phyloP scores from a whole-genome alignment of 208 protist species.

The Acanthamoeba lenticulata region DNA sequence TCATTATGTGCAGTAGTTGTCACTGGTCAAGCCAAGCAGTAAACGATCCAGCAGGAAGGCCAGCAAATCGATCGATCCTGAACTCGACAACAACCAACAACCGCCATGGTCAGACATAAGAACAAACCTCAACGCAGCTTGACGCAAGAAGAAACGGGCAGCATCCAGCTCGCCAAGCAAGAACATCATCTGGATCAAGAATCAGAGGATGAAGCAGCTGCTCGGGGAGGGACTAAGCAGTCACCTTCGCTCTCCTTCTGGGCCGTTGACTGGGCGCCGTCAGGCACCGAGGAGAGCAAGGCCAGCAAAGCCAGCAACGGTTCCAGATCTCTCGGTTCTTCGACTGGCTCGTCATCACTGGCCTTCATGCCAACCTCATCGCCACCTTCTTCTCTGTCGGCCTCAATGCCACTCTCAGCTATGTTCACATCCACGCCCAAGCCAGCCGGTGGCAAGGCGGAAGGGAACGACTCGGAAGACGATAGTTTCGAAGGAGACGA shows the following conservation, averaged over 20 bases:
- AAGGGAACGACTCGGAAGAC: not conserved
- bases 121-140: constrained; percentile 29
- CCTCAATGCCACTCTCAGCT: not conserved
- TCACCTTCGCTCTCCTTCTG: no score
- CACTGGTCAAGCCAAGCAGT: no score
- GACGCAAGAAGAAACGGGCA: not conserved
- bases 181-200: not conserved
- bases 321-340: no score
- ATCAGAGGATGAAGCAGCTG: not conserved
- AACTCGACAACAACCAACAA: no score
- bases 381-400: not conserved
- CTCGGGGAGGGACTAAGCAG: not conserved
- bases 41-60: no score
- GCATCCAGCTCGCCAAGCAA: not conserved
- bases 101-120: constrained; percentile 59
- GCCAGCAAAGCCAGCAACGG: not conserved
- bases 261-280: not conserved
- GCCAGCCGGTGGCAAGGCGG: not conserved
- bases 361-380: not conserved
- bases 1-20: no score
- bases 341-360: not conserved
- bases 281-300: not conserved
- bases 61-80: no score
- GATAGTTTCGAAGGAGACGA: not conserved
- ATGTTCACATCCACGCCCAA: not conserved